Evolutionary conservation across 441 rosid species (phyloP), one percentile per base, ranked within the genome.

Genomic region (California macrophylla): DNA sequence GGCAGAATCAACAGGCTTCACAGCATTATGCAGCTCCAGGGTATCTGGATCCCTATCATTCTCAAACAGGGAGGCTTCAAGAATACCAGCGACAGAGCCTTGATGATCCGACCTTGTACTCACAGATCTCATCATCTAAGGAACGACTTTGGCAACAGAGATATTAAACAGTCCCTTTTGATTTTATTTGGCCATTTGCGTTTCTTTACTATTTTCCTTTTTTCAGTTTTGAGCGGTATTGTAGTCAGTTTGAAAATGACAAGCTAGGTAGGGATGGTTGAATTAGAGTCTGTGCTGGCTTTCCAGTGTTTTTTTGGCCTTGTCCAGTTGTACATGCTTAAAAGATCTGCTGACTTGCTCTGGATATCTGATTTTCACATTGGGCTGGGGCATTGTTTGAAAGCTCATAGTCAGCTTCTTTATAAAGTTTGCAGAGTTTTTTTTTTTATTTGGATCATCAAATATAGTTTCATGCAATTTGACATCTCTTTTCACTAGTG

Each of bases 271-370:
- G 20, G 26, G 25, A 64, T 26, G 34, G 18, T 52, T 23, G 5
- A 28, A 64, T 23, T n/a, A 47, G 26, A 16, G 6, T 1, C 5
- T 5, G 10, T 66, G 42, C 45, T 28, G 40, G 47, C 29, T 30
- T 64, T 68, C 25, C 63, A 36, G 76, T 45, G 78, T 76, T 50
- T 66, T 76, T 40, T 74, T 66, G 64, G 78, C 67, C 20, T 52
- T 65, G 67, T 50, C 71, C 81, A 42, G 26, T 70, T 81, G 80
- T 76, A 78, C 71, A 75, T 79, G 67, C 77, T 36, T 63, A 7
- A 66, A 69, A 75, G 52, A 42, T 34, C 64, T 69, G 45, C 26
- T 66, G 50, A 60, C 65, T 34, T 66, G 58, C 34, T 6, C 25
- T 70, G 64, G 30, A 50, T 67, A 58, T 52, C 40, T 64, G 34